These are phyloP conservation scores for Podospora anserina DNA, from an alignment of 495 filamentous ascomycete species.

Conservation along the genomic window DNA sequence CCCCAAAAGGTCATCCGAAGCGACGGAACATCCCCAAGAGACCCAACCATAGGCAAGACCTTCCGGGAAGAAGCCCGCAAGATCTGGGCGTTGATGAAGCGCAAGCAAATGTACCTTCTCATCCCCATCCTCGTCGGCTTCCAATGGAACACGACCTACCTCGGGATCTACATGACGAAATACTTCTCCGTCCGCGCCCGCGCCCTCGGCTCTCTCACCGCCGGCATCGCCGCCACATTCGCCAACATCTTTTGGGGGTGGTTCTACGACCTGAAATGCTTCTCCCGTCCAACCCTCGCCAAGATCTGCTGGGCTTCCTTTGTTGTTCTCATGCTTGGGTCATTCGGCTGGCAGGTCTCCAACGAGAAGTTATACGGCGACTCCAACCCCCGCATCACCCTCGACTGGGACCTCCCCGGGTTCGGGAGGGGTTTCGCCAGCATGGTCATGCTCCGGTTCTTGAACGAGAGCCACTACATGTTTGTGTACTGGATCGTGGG, in stretches of 20 bases:
- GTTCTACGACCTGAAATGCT: constrained; percentile 42
- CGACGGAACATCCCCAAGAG: constrained; percentile 44
- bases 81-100: constrained; percentile 45
- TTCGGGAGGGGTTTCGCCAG: constrained; percentile 43
- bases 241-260: constrained; percentile 50
- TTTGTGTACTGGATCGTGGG: constrained; percentile 51
- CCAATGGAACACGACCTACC: constrained; percentile 55
- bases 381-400: constrained; percentile 27
- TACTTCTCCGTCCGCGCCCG: constrained; percentile 58
- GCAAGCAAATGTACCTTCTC: constrained; percentile 50
- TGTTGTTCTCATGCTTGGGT: constrained; percentile 31
- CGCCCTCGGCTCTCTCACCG: constrained; percentile 49
- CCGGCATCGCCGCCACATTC: constrained; percentile 46
- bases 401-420: constrained; percentile 41
- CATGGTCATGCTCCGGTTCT: constrained; percentile 40
- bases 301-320: constrained; percentile 37
- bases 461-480: constrained; percentile 46
- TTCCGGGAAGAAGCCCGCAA: constrained; percentile 45
- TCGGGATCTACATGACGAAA: constrained; percentile 57
- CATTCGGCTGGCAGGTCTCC: constrained; percentile 40
- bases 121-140: constrained; percentile 55
- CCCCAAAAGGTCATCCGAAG: constrained; percentile 53
- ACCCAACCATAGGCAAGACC: constrained; percentile 43
- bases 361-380: constrained; percentile 40
- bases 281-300: constrained; percentile 36